Percentiles rank a stretch among this genome's conserved stretches.
Evolutionary conservation across 805 yeast genomes (phyloP).

Genomic region (Ogataea ramenticola): DNA sequence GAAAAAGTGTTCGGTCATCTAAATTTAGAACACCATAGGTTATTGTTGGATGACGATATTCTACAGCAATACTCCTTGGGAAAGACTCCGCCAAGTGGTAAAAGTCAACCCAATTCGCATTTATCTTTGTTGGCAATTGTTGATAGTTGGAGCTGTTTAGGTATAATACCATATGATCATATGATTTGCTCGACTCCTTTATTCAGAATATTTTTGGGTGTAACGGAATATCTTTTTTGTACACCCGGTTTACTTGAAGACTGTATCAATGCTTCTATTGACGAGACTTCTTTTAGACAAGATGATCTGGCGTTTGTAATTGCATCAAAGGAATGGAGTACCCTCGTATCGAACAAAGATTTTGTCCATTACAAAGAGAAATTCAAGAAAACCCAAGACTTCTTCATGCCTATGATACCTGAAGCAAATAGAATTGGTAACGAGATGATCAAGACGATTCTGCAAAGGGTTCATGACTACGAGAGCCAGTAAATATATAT

Average conservation of each 20-base stretch:
- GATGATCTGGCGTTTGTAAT: slow-evolving; percentile 91
- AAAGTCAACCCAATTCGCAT: slow-evolving; percentile 78
- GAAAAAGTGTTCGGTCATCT: slow-evolving; percentile 70
- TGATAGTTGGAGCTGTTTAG: slow-evolving; percentile 84
- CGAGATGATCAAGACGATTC: slow-evolving; percentile 83
- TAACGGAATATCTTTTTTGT: slow-evolving; percentile 84
- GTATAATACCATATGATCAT: slow-evolving; percentile 91
- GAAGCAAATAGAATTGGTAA: slow-evolving; percentile 88
- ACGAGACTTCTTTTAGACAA: slow-evolving; percentile 61
- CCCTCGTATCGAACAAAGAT: slow-evolving; percentile 67
- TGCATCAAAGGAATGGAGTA: slow-evolving; percentile 87
- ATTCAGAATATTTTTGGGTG: slow-evolving; percentile 89
- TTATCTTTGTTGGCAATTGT: slow-evolving; percentile 83
- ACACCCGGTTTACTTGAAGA: slow-evolving; percentile 77
- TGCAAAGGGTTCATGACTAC: slow-evolving; percentile 26
- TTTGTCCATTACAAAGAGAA: slow-evolving; percentile 62
- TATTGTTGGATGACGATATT: slow-evolving; percentile 68
- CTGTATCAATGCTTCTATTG: slow-evolving; percentile 65
- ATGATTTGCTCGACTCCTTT: slow-evolving; percentile 94
- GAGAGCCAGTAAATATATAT: slow-evolving; percentile 1
- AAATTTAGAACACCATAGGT: slow-evolving; percentile 46
- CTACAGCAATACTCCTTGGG: slow-evolving; percentile 75
- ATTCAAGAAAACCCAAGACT: slow-evolving; percentile 76
- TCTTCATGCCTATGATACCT: slow-evolving; percentile 77
- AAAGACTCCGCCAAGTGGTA: slow-evolving; percentile 57